Evolutionary conservation across 805 yeast genomes (phyloP), one percentile per base, ranked within the genome.

Genomic region (Brettanomyces anomalus): DNA sequence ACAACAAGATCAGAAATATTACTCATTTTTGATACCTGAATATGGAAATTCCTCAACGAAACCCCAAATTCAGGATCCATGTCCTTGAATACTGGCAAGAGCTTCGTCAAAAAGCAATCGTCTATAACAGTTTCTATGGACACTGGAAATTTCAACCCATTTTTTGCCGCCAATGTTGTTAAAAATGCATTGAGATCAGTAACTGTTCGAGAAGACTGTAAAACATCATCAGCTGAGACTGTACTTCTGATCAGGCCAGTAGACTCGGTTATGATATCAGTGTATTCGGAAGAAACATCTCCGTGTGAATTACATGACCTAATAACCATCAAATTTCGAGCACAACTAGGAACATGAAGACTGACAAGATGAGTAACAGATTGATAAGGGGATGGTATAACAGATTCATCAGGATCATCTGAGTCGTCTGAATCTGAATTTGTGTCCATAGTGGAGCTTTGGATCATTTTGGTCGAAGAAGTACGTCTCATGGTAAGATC

Each of bases 11-110:
- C 94, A 0, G 93, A 72, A 8, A 87, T 68, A 21, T 77, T 68
- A 30, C 93, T 83, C 46, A 81, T 66, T 56, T 87, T 88, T n/a
- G 87, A 73, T 16, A 79, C 83, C 62, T 90, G 97, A 44, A 84
- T 77, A 55, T 85, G 87, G 60, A 88, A 89, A 56, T 89, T 85
- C 48, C 97, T 72, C 43, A 88, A 70, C 3, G 86, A 77, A 5
- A 85, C 79, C 4, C 95, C 93, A 36, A 72, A 67, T 44, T 70
- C 76, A 14, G 88, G 90, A 50, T 83, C 89, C 52, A 79, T 57
- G 45, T 74, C 68, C 40, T 71, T 62, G 51, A 85, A 81, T 7
- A 66, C 47, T 1, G 85, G 85, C 39, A 74, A 49, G 30, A 68
- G 58, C 37, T 63, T 69, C 37, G 70, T 62, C 43, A 41, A 61